Evolutionary conservation across 805 yeast genomes (phyloP), one percentile per base, ranked within the genome.

Genomic region (Cyberlindnera xishuangbannaensis): DNA sequence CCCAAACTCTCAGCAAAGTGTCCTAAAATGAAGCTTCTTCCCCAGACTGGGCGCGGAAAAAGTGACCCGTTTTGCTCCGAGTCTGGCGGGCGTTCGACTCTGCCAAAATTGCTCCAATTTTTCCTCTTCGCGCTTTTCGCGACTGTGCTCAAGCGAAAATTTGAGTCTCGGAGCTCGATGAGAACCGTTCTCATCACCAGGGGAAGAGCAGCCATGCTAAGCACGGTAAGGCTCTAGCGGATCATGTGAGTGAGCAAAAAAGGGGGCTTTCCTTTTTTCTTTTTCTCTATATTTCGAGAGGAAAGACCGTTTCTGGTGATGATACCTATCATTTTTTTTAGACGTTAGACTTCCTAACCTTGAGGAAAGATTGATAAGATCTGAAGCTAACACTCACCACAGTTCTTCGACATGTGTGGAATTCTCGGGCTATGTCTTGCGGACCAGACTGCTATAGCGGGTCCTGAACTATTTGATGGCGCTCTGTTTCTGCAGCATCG

Each of bases 401-500:
- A 19, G 14, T 4, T 7, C 15, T 13, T 27, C 17, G 20, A 36
- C 28, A 92, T 90, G 98, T 92, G 98, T 76, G 98, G 98, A 50
- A 80, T 92, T 43, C 64, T 90, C 49, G 98, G 95, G 38, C 71
- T 90, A 33, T 82, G 86, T 27, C 69, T 85, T 37, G 84, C 95
- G 10, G 83, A 86, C 58, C 83, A 77, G 46, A 58, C 67, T 16
- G 69, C 69, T 30, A 71, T 73, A 37, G 96, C 83, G 30, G 95
- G 95, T 10, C 78, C 95, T 5, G 97, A 88, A 53, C 68, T 92
- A 28, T 78, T 86, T 36, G 98, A 92, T 57, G 96, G 95, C 6
- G 81, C 90, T 43, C 76, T 87, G 64, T 90, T 82, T 58, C 67
- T 92, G 41, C 98, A 92, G 58, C 98, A 92, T 56, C 75, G 98